These are phyloP conservation scores for Aspergillus neotritici DNA, from an alignment of 2,329 filamentous ascomycete genomes.

Conservation along the genomic window DNA sequence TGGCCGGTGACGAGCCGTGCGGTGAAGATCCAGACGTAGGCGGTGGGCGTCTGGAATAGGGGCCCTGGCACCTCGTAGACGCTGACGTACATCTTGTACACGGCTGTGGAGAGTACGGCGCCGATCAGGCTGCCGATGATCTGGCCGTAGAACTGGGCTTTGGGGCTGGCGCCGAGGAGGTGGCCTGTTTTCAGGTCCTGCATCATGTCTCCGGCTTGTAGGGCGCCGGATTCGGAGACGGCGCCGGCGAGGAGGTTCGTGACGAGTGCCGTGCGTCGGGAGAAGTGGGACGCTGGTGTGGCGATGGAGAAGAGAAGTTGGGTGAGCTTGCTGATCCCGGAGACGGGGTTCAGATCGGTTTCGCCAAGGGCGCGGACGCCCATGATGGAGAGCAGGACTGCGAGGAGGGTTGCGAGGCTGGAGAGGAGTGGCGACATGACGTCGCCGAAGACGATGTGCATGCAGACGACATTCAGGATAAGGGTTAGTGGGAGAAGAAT, in stretches of 20 bases:
- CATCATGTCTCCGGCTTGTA: slow-evolving; percentile 94
- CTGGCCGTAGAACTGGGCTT: slow-evolving; percentile 94
- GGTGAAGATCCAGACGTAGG: slow-evolving; percentile 96
- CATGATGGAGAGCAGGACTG: slow-evolving; percentile 63
- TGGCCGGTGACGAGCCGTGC: slow-evolving; percentile 86
- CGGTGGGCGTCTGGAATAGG: slow-evolving; percentile 88
- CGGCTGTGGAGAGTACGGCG: slow-evolving; percentile 74
- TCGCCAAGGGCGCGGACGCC: slow-evolving; percentile 63
- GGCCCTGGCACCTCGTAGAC: slow-evolving; percentile 86
- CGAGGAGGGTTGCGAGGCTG: slow-evolving; percentile 73
- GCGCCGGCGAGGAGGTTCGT: slow-evolving; percentile 94
- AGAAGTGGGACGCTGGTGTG: slow-evolving; percentile 71
- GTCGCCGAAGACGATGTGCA: slow-evolving; percentile 75
- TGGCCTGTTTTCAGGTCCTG: slow-evolving; percentile 97
- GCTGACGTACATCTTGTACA: slow-evolving; percentile 84
- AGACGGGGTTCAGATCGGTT: slow-evolving; percentile 94
- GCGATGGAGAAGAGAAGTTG: slow-evolving; percentile 92
- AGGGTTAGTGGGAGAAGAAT: slow-evolving; percentile 74
- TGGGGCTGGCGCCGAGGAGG: slow-evolving; percentile 82
- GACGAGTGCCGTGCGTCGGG: slow-evolving; percentile 73
- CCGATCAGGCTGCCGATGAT: slow-evolving; percentile 84
- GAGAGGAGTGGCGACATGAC: slow-evolving; percentile 75
- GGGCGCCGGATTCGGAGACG: slow-evolving; percentile 73
- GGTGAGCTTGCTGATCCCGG: slow-evolving; percentile 91
- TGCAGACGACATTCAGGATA: slow-evolving; percentile 70